Conservation (phyloP, 805 yeast species). For the Candida wancherniae region DNA sequence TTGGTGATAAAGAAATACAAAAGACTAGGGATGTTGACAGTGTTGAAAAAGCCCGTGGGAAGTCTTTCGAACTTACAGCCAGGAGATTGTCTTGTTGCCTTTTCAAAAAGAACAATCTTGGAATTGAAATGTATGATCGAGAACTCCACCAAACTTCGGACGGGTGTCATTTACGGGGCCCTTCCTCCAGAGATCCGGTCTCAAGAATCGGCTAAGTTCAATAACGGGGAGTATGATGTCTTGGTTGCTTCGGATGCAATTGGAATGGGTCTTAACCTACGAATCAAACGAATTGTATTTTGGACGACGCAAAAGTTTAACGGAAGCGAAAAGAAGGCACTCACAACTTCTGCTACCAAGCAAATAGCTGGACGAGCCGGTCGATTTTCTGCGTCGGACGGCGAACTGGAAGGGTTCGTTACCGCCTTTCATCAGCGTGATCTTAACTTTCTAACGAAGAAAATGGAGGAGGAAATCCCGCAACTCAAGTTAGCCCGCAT, state of each 20-base stretch:
- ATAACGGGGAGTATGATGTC: constrained; percentile 73
- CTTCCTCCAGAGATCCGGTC: constrained; percentile 93
- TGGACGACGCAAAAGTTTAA: constrained; percentile 64
- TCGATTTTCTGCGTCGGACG: constrained; percentile 44
- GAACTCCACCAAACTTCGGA: constrained; percentile 52
- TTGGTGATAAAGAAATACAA: constrained; percentile 65
- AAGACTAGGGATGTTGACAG: constrained; percentile 67
- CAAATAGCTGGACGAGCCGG: constrained; percentile 98
- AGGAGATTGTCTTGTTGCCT: constrained; percentile 91
- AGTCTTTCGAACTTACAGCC: constrained; percentile 38
- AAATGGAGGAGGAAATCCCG: constrained; percentile 48
- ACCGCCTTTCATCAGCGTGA: constrained; percentile 47
- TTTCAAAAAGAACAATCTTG: constrained; percentile 70
- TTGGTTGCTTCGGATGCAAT: constrained; percentile 94
- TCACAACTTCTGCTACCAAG: constrained; percentile 67
- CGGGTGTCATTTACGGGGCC: constrained; percentile 92
- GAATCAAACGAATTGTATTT: constrained; percentile 77
- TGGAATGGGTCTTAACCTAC: constrained; percentile 93
- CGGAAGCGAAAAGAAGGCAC: constrained; percentile 45
- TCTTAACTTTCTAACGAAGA: constrained; percentile 40
- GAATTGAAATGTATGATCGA: constrained; percentile 69
- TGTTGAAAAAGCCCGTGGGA: constrained; percentile 37
- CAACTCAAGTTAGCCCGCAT: constrained; percentile 57
- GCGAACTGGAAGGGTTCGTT: constrained; percentile 44
- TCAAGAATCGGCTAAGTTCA: constrained; percentile 75